Base-by-base conservation (phyloP, 352 stramenopile species). In the Pythium brachiatum region DNA sequence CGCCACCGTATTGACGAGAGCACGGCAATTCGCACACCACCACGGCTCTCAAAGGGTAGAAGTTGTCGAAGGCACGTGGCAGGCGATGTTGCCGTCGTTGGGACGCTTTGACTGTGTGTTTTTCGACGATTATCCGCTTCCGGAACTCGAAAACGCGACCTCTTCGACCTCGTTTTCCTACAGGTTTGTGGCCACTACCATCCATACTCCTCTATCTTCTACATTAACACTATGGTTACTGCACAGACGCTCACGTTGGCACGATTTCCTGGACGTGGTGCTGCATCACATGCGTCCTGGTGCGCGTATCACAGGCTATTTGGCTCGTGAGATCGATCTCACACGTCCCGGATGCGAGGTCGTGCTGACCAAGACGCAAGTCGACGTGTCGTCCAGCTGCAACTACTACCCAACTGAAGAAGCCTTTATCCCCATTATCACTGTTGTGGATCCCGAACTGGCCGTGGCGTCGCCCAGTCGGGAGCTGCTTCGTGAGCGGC, bases 41-140 rank as follows among this genome's bases (percentile, higher is more conserved):
- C 26, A 15, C 9, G n/a, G 9, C 0, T 56, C 73, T 11, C 25
- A 18, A 6, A 47, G 69, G 29, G 78, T 95, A 13, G n/a, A 72
- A 27, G 68, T 94, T 20, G 60, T 88, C 2, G 39, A 73, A 21
- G 88, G 81, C 18, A 87, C 80, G 48, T 96, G 88, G 88, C 86
- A 96, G 54, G 64, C 62, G 20, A 43, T 69, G 27, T 63, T 95
- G 36, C 68, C 75, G 15, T 68, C 64, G 29, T 62, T 95, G n/a
- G 66, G 58, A 41, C 48, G 71, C 21, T 93, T 90, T 26, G 80
- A 93, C 67, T 92, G 84, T 62, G 72, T 92, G 26, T 93, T 92
- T 63, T 93, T 93, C 58, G 84, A 93, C 62, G 84, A 93, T 63
- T 93, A 88, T 41, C 82, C 84, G 39, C 64, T 90, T 27, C 80